Evolutionary conservation across 345 rosid species (phyloP), one percentile per base, ranked within the genome.

Genomic region (Lepidium didymum): DNA sequence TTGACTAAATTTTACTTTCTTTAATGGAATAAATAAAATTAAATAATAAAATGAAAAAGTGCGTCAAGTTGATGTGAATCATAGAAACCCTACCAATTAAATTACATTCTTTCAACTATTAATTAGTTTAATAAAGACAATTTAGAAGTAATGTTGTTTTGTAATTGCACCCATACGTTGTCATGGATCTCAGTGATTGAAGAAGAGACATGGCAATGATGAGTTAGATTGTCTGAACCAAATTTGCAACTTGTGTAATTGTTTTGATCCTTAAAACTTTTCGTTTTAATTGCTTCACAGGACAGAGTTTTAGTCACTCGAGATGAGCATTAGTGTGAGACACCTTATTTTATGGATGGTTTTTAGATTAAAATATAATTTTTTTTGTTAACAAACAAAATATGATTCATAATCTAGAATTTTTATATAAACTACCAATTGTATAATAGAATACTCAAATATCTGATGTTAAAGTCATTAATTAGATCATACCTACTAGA

Each of bases 191-290:
- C 47, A 29, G 35, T 64, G 50, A 33, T 64, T 2, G 13, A 18
- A 49, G 38, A 51, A 23, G 1, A 44, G 66, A 57, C 59, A 45
- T 65, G 66, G 65, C 46, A 33, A 49, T 33, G 72, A 66, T 66
- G 47, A 73, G 67, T 42, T 73, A 58, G 61, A 65, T 73, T 57
- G 67, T 58, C 16, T 66, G 36, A 66, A 73, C 72, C 62, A 50
- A 41, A 11, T 25, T 50, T 66, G 47, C 68, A 66, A 73, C 67
- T 73, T 66, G 61, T 53, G 44, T 54, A 41, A 31, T 62, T 53
- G 42, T 62, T 29, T 43, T 42, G 54, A 11, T 6, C 49, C 36
- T 55, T 12, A 8, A 8, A 36, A 62, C 51, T 45, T 72, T 45
- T 46, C 45, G 34, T 41, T 65, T 57, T 57, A 58, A 50, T 58